phyloP scores from a whole-genome alignment of 257 asterid genomes.

The Solanum medicagineum region DNA sequence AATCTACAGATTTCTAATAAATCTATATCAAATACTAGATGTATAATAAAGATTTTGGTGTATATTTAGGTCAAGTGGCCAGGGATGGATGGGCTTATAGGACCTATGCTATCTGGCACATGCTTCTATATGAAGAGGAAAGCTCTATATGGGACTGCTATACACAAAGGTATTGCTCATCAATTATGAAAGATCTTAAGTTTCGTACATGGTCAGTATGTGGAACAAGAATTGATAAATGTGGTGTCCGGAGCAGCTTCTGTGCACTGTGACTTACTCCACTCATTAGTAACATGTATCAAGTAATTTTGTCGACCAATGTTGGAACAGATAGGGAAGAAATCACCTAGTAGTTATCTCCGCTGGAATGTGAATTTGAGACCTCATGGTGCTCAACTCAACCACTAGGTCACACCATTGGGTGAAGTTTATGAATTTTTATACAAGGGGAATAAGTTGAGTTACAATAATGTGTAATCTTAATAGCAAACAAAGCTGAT shows the following conservation, averaged over 20 bases:
- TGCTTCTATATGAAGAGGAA: constrained; percentile 43
- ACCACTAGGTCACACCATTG: background rate
- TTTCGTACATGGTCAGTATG: background rate
- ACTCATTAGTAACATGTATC: background rate
- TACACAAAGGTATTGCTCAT: background rate
- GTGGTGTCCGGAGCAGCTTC: background rate
- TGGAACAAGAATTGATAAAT: background rate
- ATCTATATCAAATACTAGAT: background rate
- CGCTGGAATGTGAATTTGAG: no score
- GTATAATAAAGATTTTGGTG: background rate
- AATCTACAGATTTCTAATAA: background rate
- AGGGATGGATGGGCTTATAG: constrained; percentile 48
- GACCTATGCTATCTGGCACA: constrained; percentile 38
- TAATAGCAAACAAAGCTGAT: background rate
- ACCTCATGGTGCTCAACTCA: background rate
- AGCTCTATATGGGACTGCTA: constrained; percentile 25
- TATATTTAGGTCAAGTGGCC: constrained; percentile 24
- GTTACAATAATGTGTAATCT: background rate
- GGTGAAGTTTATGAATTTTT: background rate
- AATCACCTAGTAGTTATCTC: background rate
- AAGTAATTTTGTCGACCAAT: background rate
- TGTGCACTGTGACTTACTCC: background rate
- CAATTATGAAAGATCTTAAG: background rate
- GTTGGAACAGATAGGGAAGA: background rate
- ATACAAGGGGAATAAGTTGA: background rate